Evolutionary conservation across 164 flowering plant genomes (phyloP), one percentile per base, ranked within the genome.

Genomic region (Nymphaea thermarum): DNA sequence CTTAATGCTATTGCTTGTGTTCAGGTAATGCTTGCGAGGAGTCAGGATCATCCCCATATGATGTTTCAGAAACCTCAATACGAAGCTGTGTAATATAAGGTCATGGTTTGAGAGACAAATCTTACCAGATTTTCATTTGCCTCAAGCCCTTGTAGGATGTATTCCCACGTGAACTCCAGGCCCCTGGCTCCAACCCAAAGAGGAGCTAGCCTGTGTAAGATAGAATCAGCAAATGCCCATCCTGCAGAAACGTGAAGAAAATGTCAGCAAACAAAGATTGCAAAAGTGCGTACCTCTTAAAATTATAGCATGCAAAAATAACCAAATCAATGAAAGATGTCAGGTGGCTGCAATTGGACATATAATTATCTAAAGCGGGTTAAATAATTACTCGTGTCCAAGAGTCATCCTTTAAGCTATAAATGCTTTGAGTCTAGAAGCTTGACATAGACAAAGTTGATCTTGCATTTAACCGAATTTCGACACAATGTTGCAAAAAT

Each of bases 111-210:
- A 67, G 71, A 60, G 71, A 71, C 63, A 53, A 55, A 64, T 42
- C 72, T 10, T 76, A 92, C 99, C 92, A 94, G 83, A 81, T 94
- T 94, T 60, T 96, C 98, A 84, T 94, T 94, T 68, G 99, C 89
- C 83, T 94, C 94, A 67, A 94, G 83, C 71, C 99, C 98, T 81
- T 94, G 99, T 66, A 94, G 73, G 77, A 94, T 75, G 82, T 83
- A 94, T 73, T 91, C 98, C 96, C 98, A 94, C 51, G 99, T 88
- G 73, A 94, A 94, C 67, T 94, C 99, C 43, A 94, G 78, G 43
- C 99, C 99, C 80, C 96, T 88, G 42, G 99, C 99, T 65, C 99
- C 99, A 53, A 94, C 91, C 99, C 98, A 94, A 25, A 94, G 98
- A 3, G 99, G 99, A 70, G 90, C 93, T 71, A 94, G 74, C 73